Percentiles rank a stretch among this genome's conserved stretches.
Conservation (phyloP, 352 stramenopile species). For the Aphanomyces cochlioides region DNA sequence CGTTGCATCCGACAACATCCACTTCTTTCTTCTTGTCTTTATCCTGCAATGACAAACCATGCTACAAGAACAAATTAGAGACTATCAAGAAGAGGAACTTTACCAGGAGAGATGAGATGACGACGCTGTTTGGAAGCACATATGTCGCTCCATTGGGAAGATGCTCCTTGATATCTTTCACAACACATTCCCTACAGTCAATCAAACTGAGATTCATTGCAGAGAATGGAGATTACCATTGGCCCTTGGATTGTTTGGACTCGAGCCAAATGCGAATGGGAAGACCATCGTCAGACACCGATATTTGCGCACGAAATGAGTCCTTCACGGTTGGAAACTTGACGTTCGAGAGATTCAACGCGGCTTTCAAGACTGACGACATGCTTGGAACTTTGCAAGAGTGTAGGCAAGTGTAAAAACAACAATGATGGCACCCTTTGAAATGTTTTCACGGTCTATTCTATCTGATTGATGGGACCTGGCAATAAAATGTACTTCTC, state of each 20-base stretch:
- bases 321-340: neutral
- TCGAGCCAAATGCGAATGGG: neutral
- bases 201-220: no score
- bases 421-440: no score
- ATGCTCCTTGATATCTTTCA: neutral
- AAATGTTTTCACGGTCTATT: no score
- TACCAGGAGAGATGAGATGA: neutral
- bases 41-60: no score
- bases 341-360: constrained; percentile 1
- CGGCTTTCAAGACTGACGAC: no score
- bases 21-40: no score
- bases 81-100: no score
- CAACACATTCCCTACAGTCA: neutral
- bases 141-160: neutral
- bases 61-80: no score
- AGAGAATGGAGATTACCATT: neutral
- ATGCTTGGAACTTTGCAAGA: no score
- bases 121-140: neutral
- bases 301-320: neutral
- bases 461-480: no score
- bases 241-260: neutral
- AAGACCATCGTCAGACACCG: neutral
- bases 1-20: neutral
- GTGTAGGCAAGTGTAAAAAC: no score
- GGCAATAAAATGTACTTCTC: no score